phyloP scores from a whole-genome alignment of 2,329 filamentous ascomycete genomes.

The Ceratocystiopsis sp. region DNA sequence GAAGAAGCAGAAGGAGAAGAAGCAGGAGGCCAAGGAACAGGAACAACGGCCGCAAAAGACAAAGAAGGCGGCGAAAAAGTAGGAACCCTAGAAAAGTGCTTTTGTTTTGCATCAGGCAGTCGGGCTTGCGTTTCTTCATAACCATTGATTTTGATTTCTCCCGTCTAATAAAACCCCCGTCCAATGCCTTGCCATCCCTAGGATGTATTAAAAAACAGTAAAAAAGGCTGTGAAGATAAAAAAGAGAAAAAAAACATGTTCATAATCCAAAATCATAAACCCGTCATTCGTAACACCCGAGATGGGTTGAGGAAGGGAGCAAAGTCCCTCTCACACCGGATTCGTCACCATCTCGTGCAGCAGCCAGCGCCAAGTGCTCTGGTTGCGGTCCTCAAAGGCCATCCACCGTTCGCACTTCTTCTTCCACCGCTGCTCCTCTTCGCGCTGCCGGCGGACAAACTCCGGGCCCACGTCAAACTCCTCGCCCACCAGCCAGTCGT shows the following conservation, averaged over 20 bases:
- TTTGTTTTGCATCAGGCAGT: too few relatives aligned
- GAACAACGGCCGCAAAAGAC: background rate
- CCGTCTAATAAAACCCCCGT: too few relatives aligned
- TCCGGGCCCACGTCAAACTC: conserved; percentile 96
- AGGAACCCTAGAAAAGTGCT: background rate
- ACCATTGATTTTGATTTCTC: too few relatives aligned
- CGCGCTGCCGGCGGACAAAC: conserved; percentile 74
- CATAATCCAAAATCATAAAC: conserved; percentile 9
- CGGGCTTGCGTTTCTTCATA: too few relatives aligned
- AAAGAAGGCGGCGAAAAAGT: background rate
- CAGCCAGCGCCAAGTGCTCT: conserved; percentile 61
- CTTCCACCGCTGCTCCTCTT: conserved; percentile 84
- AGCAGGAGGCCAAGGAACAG: background rate
- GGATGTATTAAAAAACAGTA: background rate
- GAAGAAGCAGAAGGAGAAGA: background rate
- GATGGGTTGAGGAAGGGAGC: too few relatives aligned
- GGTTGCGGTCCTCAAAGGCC: conserved; percentile 35
- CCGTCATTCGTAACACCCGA: conserved; percentile 4
- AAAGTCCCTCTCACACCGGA: conserved; percentile 5
- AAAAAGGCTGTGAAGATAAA: background rate
- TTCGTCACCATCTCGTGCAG: conserved; percentile 39
- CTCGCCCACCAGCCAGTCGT: conserved; percentile 78
- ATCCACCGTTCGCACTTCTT: conserved; percentile 81
- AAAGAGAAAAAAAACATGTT: conserved; percentile 3
- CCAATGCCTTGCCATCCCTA: too few relatives aligned